Percentiles rank a stretch among this genome's conserved stretches.
Conservation (phyloP, 1,284 basidiomycete genomes). For the Rhodotorula sp. region DNA sequence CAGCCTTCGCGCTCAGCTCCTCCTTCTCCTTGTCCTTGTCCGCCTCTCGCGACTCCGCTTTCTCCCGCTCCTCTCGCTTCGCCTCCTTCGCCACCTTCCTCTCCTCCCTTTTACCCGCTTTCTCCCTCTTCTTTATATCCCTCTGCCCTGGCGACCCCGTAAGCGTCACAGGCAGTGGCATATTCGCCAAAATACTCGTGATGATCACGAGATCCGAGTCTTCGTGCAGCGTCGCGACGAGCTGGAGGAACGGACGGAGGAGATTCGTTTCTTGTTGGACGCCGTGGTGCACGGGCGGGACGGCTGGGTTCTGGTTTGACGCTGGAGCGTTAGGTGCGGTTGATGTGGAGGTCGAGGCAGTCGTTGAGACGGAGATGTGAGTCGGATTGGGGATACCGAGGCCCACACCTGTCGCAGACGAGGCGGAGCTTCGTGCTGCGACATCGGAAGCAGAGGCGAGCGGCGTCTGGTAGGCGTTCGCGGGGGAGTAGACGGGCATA, state of each 20-base stretch:
- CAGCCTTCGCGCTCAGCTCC: not conserved
- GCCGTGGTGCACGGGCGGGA: not conserved
- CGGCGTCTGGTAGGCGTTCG: not conserved
- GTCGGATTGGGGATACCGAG: too few relatives aligned
- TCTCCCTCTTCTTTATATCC: not conserved
- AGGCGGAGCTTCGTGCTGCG: too few relatives aligned
- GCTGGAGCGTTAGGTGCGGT: not conserved
- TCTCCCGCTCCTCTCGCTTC: not conserved
- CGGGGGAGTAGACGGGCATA: not conserved
- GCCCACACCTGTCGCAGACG: too few relatives aligned
- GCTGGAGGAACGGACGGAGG: slow-evolving; percentile 7
- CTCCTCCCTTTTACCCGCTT: too few relatives aligned
- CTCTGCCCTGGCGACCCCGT: not conserved
- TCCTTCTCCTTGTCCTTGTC: not conserved
- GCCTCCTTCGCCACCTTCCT: not conserved
- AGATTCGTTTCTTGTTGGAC: not conserved
- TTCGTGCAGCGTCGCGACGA: slow-evolving; percentile 12
- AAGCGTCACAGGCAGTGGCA: slow-evolving; percentile 6
- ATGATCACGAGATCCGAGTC: slow-evolving; percentile 10
- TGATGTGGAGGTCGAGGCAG: too few relatives aligned
- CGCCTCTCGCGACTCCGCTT: not conserved
- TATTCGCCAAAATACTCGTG: slow-evolving; percentile 12
- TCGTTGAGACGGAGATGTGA: too few relatives aligned
- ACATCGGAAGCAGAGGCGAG: too few relatives aligned
- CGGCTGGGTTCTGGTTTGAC: slow-evolving; percentile 5